phyloP scores from a whole-genome alignment of 768 basidiomycete species.

The Obba rivulosa region DNA sequence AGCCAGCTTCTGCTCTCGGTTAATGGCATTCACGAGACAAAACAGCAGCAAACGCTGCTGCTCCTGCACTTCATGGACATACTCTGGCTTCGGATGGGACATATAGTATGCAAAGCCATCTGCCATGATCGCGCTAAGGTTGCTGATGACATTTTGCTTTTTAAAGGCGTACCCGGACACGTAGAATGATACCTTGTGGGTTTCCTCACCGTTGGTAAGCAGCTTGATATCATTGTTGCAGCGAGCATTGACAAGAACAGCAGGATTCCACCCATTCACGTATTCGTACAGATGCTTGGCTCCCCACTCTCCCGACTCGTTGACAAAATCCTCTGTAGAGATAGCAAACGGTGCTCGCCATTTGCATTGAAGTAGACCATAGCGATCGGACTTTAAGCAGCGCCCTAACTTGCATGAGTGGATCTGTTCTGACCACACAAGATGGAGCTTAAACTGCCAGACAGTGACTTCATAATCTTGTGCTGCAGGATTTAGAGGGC shows the following conservation, averaged over 20 bases:
- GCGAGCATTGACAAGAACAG: constrained; percentile 13
- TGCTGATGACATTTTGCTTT: constrained; percentile 29
- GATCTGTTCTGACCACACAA: constrained; percentile 13
- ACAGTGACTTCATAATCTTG: constrained; percentile 14
- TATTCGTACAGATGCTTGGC: constrained; percentile 9
- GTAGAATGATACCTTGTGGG: constrained; percentile 31
- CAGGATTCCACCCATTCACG: constrained; percentile 23
- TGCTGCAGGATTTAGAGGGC: constrained; percentile 28
- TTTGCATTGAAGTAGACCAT: constrained; percentile 16
- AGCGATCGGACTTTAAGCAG: constrained; percentile 7
- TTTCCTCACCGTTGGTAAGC: constrained; percentile 30
- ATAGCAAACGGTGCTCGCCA: constrained; percentile 18
- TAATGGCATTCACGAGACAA: constrained; percentile 26
- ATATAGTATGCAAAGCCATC: constrained; percentile 26
- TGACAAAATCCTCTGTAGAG: constrained; percentile 6
- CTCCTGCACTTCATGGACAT: constrained; percentile 19
- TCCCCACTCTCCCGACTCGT: constrained; percentile 14
- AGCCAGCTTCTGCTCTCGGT: constrained; percentile 31
- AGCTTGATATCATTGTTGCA: constrained; percentile 42
- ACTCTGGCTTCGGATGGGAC: background rate
- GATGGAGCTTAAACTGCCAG: constrained; percentile 7
- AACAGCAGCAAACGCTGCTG: constrained; percentile 28
- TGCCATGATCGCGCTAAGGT: constrained; percentile 31
- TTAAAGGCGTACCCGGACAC: constrained; percentile 30
- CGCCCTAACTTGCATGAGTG: constrained; percentile 13